Evolutionary conservation across 495 filamentous ascomycete genomes (phyloP), one percentile per base, ranked within the genome.

Genomic region (Penicillium angulare): DNA sequence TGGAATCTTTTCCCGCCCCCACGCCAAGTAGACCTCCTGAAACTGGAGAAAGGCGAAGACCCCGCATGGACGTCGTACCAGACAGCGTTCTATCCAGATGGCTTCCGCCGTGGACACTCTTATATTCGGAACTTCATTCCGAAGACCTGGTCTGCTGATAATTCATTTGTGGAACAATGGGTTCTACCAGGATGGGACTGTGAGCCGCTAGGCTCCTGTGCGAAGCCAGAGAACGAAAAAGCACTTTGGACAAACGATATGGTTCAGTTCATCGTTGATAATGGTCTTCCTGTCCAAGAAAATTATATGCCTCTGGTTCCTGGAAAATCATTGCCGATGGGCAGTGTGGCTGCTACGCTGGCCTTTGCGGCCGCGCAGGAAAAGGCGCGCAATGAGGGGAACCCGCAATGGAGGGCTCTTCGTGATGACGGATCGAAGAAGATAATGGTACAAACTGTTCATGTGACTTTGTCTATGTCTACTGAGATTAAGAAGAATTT

Each of bases 51-150:
- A 9, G 35, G 21, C 16, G 5, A 20, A 18, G 35, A 39, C 21
- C 35, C 35, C 35, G 35, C 18, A 39, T 39, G 35, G 35, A 39
- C 35, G 21, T 39, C 35, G 5, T 39, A 39, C 35, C 35, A 39
- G 21, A 39, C 35, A 39, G 35, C 35, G 5, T 39, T 39, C 35
- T 17, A 39, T 9, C 15, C 3, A 39, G 21, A 9, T 20, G 35
- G 35, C 7, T 39, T 39, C 17, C 35, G 35, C 9, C 35, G 5
- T 8, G 35, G 16, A 15, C 35, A 39, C 17, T 39, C 35, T 17
- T 39, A 39, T 2, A 17, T 20, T 9, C 15, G 35, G 10, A 39
- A 7, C 17, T 39, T 39, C 35, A 39, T 39, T 10, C 35, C 35
- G 21, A 20, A 5, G 3, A 9, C 17, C 3, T 39, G 35, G 35